These are phyloP conservation scores for Aquilaria yunnanensis DNA, from an alignment of 345 rosid genomes.

Conservation along the genomic window DNA sequence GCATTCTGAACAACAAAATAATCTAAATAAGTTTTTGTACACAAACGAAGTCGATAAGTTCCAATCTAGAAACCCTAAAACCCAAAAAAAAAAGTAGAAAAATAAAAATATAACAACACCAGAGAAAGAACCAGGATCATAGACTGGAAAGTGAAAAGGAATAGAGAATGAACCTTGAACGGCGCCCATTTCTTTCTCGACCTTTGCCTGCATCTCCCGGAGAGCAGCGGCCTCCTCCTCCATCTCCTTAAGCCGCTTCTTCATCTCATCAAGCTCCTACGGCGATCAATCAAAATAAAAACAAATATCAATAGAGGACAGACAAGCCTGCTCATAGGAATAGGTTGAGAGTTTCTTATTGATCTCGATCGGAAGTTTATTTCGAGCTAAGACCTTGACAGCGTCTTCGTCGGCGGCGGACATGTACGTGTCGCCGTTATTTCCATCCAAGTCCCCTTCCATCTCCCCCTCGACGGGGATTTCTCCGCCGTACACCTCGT, in stretches of 20 bases:
- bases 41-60: not conserved
- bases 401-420: slow-evolving; percentile 73
- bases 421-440: slow-evolving; percentile 64
- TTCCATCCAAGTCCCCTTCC: slow-evolving; percentile 76
- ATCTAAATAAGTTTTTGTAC: not conserved
- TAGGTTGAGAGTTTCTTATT: not conserved
- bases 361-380: not conserved
- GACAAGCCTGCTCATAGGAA: not conserved
- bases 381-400: slow-evolving; percentile 41
- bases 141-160: not conserved
- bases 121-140: not conserved
- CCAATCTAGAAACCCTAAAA: slow-evolving; percentile 3
- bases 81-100: not conserved
- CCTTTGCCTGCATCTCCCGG: slow-evolving; percentile 98
- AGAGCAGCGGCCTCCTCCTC: slow-evolving; percentile 98
- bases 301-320: not conserved
- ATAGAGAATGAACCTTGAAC: slow-evolving; percentile 51
- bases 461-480: slow-evolving; percentile 75
- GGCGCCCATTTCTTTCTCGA: slow-evolving; percentile 95
- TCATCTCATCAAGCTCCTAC: slow-evolving; percentile 98
- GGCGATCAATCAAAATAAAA: slow-evolving; percentile 1
- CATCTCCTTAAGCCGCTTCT: slow-evolving; percentile 92
- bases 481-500: slow-evolving; percentile 96
- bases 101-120: not conserved
- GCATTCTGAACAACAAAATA: too few species aligned